Evolutionary conservation across 495 filamentous ascomycete genomes (phyloP), one percentile per base, ranked within the genome.

Genomic region (Haplographium delicatum): DNA sequence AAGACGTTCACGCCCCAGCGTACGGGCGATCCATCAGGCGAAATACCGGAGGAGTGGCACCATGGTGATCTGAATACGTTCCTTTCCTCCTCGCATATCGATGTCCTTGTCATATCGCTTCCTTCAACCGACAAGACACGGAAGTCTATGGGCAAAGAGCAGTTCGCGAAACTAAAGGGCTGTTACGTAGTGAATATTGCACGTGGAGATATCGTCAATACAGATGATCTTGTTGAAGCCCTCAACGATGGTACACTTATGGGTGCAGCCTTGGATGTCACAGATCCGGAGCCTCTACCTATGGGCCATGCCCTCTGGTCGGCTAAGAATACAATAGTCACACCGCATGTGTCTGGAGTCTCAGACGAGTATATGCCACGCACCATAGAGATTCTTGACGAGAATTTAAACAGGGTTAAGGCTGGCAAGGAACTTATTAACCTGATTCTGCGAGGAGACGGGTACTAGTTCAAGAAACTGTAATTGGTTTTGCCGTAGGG

Each of bases 251-350:
- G 41, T 2, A 16, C 16, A 22, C 66, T 94, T 42, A 68, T 77
- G 20, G 88, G 86, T 18, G 78, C 88, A 10, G 86, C 86, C 33
- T 62, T 94, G 37, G 89, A 95, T 65, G 89, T 93, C 0, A 86
- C 88, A 25, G 87, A 91, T 51, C 87, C 86, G 1, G 89, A 95
- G 59, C 89, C 89, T 0, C 60, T 95, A 51, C 85, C 86, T 0
- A 51, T 68, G 16, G 81, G 83, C 13, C 73, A 83, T 65, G 73
- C 79, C 45, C 63, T 95, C 24, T 91, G 86, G 79, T 74, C 72
- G 5, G 70, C 79, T 54, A 71, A 76, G 47, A 89, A 90, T 68
- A 70, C 84, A 16, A 74, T 83, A 39, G 75, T 93, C 43, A 89
- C 84, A 50, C 28, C 28, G 7, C 28, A 31, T 13, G 28, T 31